Base-by-base conservation (phyloP, 202 grass and related monocot species). In the Sporobolus alterniflorus region DNA sequence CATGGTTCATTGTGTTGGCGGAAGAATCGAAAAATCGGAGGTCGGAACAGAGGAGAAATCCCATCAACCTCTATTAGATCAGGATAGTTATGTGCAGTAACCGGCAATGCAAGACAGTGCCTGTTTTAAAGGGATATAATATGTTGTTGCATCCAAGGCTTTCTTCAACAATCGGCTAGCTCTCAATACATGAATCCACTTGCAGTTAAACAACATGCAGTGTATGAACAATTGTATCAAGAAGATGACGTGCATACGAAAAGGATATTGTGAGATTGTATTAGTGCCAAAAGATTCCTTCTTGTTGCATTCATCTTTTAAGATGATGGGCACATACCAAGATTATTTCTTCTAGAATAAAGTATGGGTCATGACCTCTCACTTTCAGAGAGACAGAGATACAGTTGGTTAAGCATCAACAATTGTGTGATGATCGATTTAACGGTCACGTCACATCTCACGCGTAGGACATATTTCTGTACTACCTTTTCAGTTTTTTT, bases 341-440 rank as follows among this genome's bases (percentile, higher is more conserved):
- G 81, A 84, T 75, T 61, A 69, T 63, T 28, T 70, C 52, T 70
- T 69, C 43, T 84, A 84, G 55, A 55, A 64, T 44, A 54, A 21
- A 5, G 7, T n/a, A 77, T 16, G 31, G 32, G 6, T 18, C 15
- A n/a, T n/a, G 68, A 51, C 2, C 57, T 73, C 12, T 60, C 78
- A 13, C 49, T 82, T 78, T 55, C 42, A 62, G 43, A 55, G 43
- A n/a, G n/a, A n/a, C n/a, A 64, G 70, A 69, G 64, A 65, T 33
- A 12, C 41, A 88, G 28, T 75, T 69, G 83, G 60, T 86, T 85
- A 85, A 47, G 70, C 83, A 74, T 67, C 88, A 83, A 83, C 28
- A 74, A 74, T 40, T 8, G 51, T 34, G 74, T 86, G 83, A 65
- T 64, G 75, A 25, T 30, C n/a, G n/a, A n/a, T n/a, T n/a, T 39